Conservation (phyloP, 2,329 filamentous ascomycete genomes). For the Chaetomium strumarium region DNA sequence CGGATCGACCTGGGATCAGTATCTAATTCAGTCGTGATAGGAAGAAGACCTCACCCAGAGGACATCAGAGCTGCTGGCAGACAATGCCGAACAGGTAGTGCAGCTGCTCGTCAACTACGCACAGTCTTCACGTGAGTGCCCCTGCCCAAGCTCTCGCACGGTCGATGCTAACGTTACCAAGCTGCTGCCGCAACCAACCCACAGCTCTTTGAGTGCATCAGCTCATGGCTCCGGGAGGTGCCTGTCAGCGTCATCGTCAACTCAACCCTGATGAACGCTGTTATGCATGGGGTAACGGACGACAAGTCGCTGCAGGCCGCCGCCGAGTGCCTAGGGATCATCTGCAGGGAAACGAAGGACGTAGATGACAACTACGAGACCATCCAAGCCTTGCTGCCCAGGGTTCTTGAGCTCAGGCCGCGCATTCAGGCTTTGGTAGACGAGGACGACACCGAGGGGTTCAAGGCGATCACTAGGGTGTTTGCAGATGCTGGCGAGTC, state of each 20-base stretch:
- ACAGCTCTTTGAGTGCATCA: slow-evolving; percentile 88
- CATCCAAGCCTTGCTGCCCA: slow-evolving; percentile 77
- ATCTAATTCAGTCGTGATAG: slow-evolving; percentile 54
- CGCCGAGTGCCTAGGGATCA: slow-evolving; percentile 85
- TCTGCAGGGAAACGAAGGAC: slow-evolving; percentile 87
- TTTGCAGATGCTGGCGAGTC: slow-evolving; percentile 91
- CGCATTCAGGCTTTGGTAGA: slow-evolving; percentile 70
- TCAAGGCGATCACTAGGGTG: slow-evolving; percentile 82
- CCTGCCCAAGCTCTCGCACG: not conserved
- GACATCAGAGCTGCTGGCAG: slow-evolving; percentile 81
- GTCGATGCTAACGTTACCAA: slow-evolving; percentile 33
- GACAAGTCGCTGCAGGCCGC: slow-evolving; percentile 80
- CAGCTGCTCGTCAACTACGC: slow-evolving; percentile 83
- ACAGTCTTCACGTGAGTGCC: slow-evolving; percentile 73
- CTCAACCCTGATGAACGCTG: slow-evolving; percentile 75
- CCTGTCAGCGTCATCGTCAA: slow-evolving; percentile 76
- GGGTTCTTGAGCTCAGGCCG: slow-evolving; percentile 68
- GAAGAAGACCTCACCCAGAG: slow-evolving; percentile 88
- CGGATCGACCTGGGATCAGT: slow-evolving; percentile 33
- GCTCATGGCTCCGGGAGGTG: slow-evolving; percentile 93
- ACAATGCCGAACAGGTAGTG: slow-evolving; percentile 85
- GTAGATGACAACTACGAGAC: slow-evolving; percentile 82
- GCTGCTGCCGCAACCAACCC: slow-evolving; percentile 77
- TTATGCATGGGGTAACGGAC: slow-evolving; percentile 69
- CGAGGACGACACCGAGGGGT: slow-evolving; percentile 76